These are phyloP conservation scores for Paspalum vaginatum DNA, from an alignment of 176 grass and related monocot species.

Conservation along the genomic window DNA sequence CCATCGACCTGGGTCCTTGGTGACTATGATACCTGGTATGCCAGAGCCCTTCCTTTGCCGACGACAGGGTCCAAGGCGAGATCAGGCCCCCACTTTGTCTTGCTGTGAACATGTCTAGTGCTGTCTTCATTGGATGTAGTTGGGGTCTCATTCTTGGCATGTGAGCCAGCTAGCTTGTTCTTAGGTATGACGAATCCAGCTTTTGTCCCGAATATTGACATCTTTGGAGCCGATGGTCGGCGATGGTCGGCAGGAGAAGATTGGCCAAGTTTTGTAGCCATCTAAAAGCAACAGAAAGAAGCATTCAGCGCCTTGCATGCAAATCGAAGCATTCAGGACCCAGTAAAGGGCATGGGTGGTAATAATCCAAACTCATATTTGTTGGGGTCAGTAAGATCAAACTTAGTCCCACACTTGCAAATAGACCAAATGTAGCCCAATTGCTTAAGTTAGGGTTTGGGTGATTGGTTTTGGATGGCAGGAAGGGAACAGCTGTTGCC, in stretches of 20 bases:
- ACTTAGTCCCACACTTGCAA: too few species aligned
- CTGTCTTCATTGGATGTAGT: slow-evolving; percentile 49
- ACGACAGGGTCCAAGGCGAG: slow-evolving; percentile 59
- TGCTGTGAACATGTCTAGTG: slow-evolving; percentile 60
- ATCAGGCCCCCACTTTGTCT: slow-evolving; percentile 79
- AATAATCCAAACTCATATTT: too few species aligned
- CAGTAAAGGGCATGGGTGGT: too few species aligned
- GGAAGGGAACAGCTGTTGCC: too few species aligned
- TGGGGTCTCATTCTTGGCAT: slow-evolving; percentile 58
- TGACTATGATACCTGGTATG: slow-evolving; percentile 88
- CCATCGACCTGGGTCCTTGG: too few species aligned
- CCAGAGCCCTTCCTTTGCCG: slow-evolving; percentile 67
- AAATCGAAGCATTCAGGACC: too few species aligned
- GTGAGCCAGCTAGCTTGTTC: slow-evolving; percentile 89
- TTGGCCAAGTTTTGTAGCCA: slow-evolving; percentile 62
- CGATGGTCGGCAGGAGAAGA: slow-evolving; percentile 37
- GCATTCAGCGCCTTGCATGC: too few species aligned
- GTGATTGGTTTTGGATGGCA: too few species aligned
- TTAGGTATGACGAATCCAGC: slow-evolving; percentile 95
- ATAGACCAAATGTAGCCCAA: too few species aligned
- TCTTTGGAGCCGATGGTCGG: slow-evolving; percentile 39
- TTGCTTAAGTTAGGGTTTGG: too few species aligned
- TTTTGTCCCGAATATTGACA: slow-evolving; percentile 77
- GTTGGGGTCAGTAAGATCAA: too few species aligned
- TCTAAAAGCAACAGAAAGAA: slow-evolving; percentile 13